Percentiles rank a stretch among this genome's conserved stretches.
These are phyloP conservation scores for Coemansia biformis DNA, from an alignment of 192 early-diverging fungal genomes.

Conservation along the genomic window DNA sequence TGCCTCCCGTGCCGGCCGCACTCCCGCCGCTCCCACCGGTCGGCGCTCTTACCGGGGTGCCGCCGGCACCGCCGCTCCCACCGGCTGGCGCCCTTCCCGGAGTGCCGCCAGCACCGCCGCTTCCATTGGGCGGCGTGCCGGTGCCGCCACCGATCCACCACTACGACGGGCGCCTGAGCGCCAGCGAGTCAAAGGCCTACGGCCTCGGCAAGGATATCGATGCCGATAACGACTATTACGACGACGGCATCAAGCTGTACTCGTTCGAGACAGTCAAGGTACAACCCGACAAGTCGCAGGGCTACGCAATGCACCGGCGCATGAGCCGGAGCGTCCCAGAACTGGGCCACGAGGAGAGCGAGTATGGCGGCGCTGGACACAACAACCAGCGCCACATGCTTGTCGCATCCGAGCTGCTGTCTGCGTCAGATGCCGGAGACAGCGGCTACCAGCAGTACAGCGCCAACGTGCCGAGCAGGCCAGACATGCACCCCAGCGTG, in stretches of 20 bases:
- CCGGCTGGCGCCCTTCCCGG: too few relatives aligned
- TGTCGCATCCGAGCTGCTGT: slow-evolving; percentile 7
- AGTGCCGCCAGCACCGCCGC: neutral
- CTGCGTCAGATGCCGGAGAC: neutral
- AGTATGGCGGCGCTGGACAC: neutral
- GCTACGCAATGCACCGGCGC: neutral
- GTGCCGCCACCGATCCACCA: neutral
- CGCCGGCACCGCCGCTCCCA: neutral
- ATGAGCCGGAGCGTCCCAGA: neutral
- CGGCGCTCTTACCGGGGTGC: too few relatives aligned
- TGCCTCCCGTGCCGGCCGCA: too few relatives aligned
- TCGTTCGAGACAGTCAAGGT: slow-evolving; percentile 37
- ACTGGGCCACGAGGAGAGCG: slow-evolving; percentile 1
- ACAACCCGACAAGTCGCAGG: slow-evolving; percentile 1
- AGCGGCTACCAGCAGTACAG: neutral
- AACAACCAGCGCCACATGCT: neutral
- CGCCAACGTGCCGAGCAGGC: neutral
- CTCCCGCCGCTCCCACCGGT: too few relatives aligned
- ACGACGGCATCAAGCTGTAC: slow-evolving; percentile 24
- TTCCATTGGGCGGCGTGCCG: neutral
- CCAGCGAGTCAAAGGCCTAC: neutral
- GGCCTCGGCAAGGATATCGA: slow-evolving; percentile 4
- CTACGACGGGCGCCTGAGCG: neutral
- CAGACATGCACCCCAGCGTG: neutral
- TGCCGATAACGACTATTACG: slow-evolving; percentile 11